A percentile compares a stretch with the other conserved stretches of the same genome.
Evolutionary conservation across 2,329 filamentous ascomycete species (phyloP).

Genomic region (Diaporthe capsici): DNA sequence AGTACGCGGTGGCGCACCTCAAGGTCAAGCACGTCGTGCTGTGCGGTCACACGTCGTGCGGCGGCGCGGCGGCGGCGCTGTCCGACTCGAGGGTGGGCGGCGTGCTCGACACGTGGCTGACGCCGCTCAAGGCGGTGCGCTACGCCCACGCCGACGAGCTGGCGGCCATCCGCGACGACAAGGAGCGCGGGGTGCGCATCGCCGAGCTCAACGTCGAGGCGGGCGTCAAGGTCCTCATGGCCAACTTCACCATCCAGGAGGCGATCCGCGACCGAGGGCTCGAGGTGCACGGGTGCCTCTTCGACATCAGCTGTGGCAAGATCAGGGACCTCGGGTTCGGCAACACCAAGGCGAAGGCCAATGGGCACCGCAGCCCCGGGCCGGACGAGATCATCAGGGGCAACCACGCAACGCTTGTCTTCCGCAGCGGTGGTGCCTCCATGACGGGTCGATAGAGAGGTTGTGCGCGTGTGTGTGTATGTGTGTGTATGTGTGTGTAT

Average conservation of each 20-base stretch:
- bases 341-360: slow-evolving; percentile 48
- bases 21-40: slow-evolving; percentile 80
- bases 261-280: slow-evolving; percentile 79
- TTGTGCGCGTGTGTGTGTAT: too few relatives aligned
- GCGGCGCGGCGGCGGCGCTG: slow-evolving; percentile 74
- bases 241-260: slow-evolving; percentile 78
- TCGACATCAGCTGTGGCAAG: slow-evolving; percentile 70
- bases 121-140: slow-evolving; percentile 63
- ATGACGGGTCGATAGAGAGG: slow-evolving; percentile 51
- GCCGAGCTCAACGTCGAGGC: slow-evolving; percentile 83
- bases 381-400: slow-evolving; percentile 58
- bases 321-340: slow-evolving; percentile 65
- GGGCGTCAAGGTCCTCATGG: slow-evolving; percentile 76
- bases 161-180: slow-evolving; percentile 64
- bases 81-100: slow-evolving; percentile 62
- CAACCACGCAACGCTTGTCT: slow-evolving; percentile 66
- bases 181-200: slow-evolving; percentile 71
- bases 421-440: slow-evolving; percentile 56
- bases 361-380: slow-evolving; percentile 37
- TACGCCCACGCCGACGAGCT: slow-evolving; percentile 68
- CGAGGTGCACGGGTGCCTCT: slow-evolving; percentile 83
- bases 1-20: slow-evolving; percentile 82
- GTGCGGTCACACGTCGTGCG: slow-evolving; percentile 78
- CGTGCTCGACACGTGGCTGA: slow-evolving; percentile 69
- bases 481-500: too few relatives aligned